Evolutionary conservation across 768 basidiomycete species (phyloP).

Genomic region (Tulasnella sp.): DNA sequence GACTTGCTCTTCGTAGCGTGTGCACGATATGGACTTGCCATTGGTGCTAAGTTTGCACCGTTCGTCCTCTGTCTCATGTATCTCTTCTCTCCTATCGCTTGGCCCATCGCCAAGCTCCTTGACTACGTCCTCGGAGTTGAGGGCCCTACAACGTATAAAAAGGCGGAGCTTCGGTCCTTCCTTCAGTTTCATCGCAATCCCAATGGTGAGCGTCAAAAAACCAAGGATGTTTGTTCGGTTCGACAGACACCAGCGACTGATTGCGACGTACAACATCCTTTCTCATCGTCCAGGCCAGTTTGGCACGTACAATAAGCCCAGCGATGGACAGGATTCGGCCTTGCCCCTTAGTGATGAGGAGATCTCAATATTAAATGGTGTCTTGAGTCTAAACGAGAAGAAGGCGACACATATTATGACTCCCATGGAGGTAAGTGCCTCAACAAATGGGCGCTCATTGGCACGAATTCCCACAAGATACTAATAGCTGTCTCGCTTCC

Average conservation of each 20-base stretch:
- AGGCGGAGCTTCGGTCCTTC: conserved; percentile 20
- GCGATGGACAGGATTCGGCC: neutral
- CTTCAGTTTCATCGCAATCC: conserved; percentile 19
- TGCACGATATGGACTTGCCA: conserved; percentile 61
- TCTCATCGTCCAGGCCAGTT: neutral
- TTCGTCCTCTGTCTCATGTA: conserved; percentile 68
- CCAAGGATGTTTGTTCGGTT: neutral
- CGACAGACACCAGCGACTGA: too few species aligned
- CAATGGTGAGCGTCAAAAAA: neutral
- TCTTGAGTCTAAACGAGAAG: conserved; percentile 20
- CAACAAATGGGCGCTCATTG: neutral
- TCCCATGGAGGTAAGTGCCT: conserved; percentile 45
- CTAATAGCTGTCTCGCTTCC: neutral
- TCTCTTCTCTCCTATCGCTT: conserved; percentile 63
- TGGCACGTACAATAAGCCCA: conserved; percentile 2
- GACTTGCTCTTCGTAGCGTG: neutral
- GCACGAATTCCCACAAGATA: neutral
- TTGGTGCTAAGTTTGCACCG: conserved; percentile 70
- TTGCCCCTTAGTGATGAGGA: conserved; percentile 20
- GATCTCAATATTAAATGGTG: conserved; percentile 19
- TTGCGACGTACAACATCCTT: neutral
- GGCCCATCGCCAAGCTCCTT: conserved; percentile 57
- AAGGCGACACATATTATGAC: conserved; percentile 69
- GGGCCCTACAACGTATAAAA: conserved; percentile 31
- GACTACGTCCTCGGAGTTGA: conserved; percentile 69